Conservation (phyloP, 768 basidiomycete genomes). For the Phylloporus rhodoxanthus region DNA sequence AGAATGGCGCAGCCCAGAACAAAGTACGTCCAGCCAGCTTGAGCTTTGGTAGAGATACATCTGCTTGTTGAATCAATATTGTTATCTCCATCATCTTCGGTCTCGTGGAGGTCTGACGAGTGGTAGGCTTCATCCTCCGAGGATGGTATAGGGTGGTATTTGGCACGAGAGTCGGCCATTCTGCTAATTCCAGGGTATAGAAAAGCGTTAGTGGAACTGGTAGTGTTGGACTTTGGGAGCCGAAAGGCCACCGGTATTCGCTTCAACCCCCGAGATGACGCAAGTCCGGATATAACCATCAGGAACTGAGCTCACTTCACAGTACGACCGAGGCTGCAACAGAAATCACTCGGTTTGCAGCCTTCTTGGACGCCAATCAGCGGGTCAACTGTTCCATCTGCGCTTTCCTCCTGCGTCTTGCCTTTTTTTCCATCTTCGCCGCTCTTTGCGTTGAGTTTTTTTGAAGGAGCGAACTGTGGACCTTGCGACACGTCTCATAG, state of each 20-base stretch:
- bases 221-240: not conserved
- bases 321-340: too few species aligned
- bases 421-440: conserved; percentile 33
- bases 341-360: conserved; percentile 58
- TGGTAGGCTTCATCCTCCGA: conserved; percentile 9
- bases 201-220: not conserved
- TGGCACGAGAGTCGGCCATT: conserved; percentile 9
- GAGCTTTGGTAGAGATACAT: conserved; percentile 31
- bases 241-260: not conserved
- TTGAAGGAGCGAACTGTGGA: too few species aligned
- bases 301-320: too few species aligned
- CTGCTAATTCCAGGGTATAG: not conserved
- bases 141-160: conserved; percentile 20
- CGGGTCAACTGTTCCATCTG: conserved; percentile 48
- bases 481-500: too few species aligned
- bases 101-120: not conserved
- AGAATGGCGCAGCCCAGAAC: conserved; percentile 74
- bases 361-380: conserved; percentile 42
- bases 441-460: conserved; percentile 5
- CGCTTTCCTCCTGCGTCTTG: conserved; percentile 38
- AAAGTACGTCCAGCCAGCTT: conserved; percentile 61
- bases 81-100: conserved; percentile 4
- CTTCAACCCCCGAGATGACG: too few species aligned
- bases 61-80: conserved; percentile 18
- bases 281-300: too few species aligned